Evolutionary conservation across 441 rosid genomes (phyloP).

Genomic region (Syzygium malaccense): DNA sequence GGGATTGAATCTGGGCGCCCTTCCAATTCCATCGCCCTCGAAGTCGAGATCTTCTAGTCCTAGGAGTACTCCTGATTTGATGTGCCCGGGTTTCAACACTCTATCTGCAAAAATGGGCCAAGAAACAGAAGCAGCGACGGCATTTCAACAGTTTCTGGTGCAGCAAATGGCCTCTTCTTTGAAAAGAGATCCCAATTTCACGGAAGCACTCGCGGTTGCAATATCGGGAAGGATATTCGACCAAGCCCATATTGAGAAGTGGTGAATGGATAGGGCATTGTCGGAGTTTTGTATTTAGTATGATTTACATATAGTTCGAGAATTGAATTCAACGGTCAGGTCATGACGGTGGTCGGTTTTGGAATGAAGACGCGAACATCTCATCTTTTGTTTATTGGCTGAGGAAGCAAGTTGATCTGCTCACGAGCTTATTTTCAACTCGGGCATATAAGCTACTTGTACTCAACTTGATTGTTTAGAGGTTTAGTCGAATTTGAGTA

Average conservation of each 20-base stretch:
- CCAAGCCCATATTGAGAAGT: neutral
- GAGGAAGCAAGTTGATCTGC: neutral
- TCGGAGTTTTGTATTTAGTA: neutral
- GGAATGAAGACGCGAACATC: neutral
- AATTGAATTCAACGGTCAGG: neutral
- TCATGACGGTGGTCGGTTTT: neutral
- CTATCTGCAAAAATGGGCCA: neutral
- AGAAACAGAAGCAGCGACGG: neutral
- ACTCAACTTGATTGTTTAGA: neutral
- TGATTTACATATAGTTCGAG: neutral
- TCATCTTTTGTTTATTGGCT: neutral
- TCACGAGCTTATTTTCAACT: neutral
- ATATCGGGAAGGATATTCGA: neutral
- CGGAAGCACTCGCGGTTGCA: neutral
- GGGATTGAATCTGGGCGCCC: neutral
- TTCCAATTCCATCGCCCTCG: neutral
- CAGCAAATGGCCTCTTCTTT: constrained; percentile 8
- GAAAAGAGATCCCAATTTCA: constrained; percentile 3
- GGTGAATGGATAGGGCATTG: neutral
- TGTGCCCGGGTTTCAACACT: neutral
- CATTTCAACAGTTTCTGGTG: neutral
- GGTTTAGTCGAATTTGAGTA: neutral
- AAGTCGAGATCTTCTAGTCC: neutral
- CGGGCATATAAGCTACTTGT: neutral
- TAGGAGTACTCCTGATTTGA: neutral